These are phyloP conservation scores for Rhodotorula sp. DNA, from an alignment of 1,284 basidiomycete genomes.

Conservation along the genomic window DNA sequence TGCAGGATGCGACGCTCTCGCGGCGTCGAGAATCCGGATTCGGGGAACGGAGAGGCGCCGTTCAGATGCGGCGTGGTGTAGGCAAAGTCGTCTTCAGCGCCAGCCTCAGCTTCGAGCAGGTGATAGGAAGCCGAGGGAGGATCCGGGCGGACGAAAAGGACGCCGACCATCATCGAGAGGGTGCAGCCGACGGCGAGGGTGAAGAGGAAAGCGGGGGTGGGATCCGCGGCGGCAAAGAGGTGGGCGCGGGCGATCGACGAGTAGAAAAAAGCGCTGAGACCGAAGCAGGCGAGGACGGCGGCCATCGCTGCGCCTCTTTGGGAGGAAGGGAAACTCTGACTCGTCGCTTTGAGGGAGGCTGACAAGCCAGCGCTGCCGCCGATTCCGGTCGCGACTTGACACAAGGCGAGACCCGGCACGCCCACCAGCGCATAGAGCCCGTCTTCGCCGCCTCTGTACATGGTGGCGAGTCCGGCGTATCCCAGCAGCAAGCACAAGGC, in stretches of 20 bases:
- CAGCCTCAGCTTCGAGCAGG: not conserved
- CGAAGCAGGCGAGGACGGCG: slow-evolving; percentile 48
- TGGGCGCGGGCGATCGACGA: slow-evolving; percentile 33
- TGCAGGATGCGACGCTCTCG: not conserved
- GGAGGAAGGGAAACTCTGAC: slow-evolving; percentile 21
- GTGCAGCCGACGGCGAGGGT: slow-evolving; percentile 46
- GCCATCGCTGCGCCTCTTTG: slow-evolving; percentile 48
- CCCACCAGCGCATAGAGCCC: slow-evolving; percentile 41
- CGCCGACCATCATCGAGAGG: slow-evolving; percentile 46
- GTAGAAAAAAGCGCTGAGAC: slow-evolving; percentile 49
- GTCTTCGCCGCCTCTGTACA: slow-evolving; percentile 49
- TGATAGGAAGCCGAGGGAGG: not conserved
- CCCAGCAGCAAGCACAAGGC: slow-evolving; percentile 24
- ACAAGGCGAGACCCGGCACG: slow-evolving; percentile 12
- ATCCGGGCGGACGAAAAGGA: slow-evolving; percentile 40
- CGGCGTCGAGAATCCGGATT: slow-evolving; percentile 1
- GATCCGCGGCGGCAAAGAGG: slow-evolving; percentile 46
- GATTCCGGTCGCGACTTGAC: slow-evolving; percentile 29
- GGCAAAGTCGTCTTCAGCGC: not conserved
- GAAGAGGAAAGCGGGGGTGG: slow-evolving; percentile 47
- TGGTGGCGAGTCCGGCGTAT: slow-evolving; percentile 45
- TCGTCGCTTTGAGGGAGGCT: slow-evolving; percentile 21
- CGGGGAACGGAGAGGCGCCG: not conserved
- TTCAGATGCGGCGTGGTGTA: not conserved
- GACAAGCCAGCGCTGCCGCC: slow-evolving; percentile 20